Evolutionary conservation across 805 yeast species (phyloP).

Genomic region (Crinitomyces ghanaensis): DNA sequence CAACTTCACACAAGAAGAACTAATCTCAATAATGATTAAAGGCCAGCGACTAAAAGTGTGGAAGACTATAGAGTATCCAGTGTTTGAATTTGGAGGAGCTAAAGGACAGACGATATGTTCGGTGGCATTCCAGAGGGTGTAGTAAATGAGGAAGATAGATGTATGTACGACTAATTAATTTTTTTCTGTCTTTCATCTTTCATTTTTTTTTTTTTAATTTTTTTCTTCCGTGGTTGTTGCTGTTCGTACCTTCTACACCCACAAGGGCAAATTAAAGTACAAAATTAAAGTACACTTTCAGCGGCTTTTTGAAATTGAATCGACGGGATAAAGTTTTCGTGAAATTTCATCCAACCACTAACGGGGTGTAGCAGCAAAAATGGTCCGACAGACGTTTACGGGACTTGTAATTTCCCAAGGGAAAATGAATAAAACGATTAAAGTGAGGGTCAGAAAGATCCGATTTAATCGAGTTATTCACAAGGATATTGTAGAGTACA

Average conservation of each 20-base stretch:
- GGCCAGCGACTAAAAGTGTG: conserved; percentile 40
- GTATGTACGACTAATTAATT: no score
- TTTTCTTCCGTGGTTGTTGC: no score
- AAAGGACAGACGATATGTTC: conserved; percentile 83
- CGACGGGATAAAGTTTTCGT: no score
- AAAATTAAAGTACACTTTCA: no score
- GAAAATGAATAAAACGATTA: conserved; percentile 89
- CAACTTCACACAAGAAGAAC: conserved; percentile 79
- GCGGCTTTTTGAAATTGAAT: no score
- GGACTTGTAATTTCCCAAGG: conserved; percentile 96
- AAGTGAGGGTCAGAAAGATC: conserved; percentile 75
- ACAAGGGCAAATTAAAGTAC: no score
- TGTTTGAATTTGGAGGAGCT: conserved; percentile 79
- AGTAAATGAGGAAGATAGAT: no score
- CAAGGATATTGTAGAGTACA: conserved; percentile 58
- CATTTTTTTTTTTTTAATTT: no score
- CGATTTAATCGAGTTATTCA: conserved; percentile 45
- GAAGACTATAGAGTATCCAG: conserved; percentile 65
- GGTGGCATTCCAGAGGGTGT: no score
- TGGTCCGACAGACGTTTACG: conserved; percentile 84
- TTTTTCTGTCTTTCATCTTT: no score
- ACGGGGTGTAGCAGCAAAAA: conserved; percentile 23
- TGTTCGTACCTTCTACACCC: no score
- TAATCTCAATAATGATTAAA: conserved; percentile 41
- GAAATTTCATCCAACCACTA: conserved; percentile 1